Conservation (phyloP, 257 asterid genomes). For the Nicotiana benthamiana region DNA sequence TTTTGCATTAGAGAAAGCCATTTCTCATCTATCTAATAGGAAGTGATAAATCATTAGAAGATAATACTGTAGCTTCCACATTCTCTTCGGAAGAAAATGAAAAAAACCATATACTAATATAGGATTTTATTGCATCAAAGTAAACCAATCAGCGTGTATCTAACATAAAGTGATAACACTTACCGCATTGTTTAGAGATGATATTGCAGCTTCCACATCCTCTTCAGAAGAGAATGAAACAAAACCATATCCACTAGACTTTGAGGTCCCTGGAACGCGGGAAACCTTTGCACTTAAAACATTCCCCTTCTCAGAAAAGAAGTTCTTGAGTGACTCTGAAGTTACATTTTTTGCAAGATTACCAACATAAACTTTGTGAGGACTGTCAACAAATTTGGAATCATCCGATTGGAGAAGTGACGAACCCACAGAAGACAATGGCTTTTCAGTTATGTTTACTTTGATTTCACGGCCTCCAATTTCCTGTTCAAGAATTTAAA, state of each 20-base stretch:
- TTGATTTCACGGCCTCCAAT: constrained; percentile 78
- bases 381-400: constrained; percentile 74
- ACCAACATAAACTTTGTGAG: constrained; percentile 78
- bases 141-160: too few species aligned
- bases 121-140: too few species aligned
- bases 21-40: neutral
- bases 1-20: neutral
- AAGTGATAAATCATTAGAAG: too few species aligned
- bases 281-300: constrained; percentile 79
- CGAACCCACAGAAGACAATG: constrained; percentile 35
- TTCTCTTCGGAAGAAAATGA: too few species aligned
- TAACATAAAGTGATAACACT: neutral
- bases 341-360: constrained; percentile 84
- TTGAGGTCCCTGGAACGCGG: constrained; percentile 78
- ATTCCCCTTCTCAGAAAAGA: constrained; percentile 65
- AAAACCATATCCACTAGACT: constrained; percentile 88
- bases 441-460: constrained; percentile 85
- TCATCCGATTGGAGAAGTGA: constrained; percentile 57
- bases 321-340: constrained; percentile 44
- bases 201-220: constrained; percentile 83
- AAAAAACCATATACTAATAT: too few species aligned
- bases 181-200: constrained; percentile 64
- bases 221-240: constrained; percentile 78
- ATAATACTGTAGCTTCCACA: too few species aligned
- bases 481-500: constrained; percentile 38